These are phyloP conservation scores for Backusella morwellensis DNA, from an alignment of 192 early-diverging fungal species.

Conservation along the genomic window DNA sequence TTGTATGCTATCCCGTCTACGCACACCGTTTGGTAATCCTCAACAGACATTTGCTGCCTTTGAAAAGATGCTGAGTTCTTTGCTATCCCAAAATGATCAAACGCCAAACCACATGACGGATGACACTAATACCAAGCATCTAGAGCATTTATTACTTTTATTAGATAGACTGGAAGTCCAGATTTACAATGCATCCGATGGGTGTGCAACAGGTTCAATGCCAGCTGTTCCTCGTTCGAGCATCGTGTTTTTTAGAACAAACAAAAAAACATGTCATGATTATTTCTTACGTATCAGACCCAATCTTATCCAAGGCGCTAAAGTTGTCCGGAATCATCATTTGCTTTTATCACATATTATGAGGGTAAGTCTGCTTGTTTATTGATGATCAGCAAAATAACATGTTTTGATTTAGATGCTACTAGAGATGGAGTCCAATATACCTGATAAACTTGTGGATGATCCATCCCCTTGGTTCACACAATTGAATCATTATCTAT, in stretches of 20 bases:
- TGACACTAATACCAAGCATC: constrained; percentile 8
- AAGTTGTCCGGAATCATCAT: constrained; percentile 40
- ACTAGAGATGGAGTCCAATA: not conserved
- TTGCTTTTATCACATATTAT: constrained; percentile 39
- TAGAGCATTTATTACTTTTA: constrained; percentile 51
- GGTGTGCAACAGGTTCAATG: constrained; percentile 50
- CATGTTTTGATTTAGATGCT: not conserved
- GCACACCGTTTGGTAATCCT: constrained; percentile 75
- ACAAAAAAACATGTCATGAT: constrained; percentile 71
- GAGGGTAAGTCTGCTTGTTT: constrained; percentile 23
- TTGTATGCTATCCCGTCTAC: constrained; percentile 66
- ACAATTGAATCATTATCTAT: constrained; percentile 1
- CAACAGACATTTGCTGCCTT: constrained; percentile 59
- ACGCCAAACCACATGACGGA: not conserved
- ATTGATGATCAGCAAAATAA: not conserved
- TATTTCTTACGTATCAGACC: constrained; percentile 70
- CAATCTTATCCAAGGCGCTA: constrained; percentile 50
- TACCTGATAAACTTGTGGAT: not conserved
- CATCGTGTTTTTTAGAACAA: constrained; percentile 69
- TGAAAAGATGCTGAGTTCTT: constrained; percentile 41
- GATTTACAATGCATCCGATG: constrained; percentile 61
- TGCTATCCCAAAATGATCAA: constrained; percentile 15
- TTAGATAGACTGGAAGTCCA: constrained; percentile 77
- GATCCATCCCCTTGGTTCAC: constrained; percentile 9
- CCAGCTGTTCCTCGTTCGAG: constrained; percentile 62